These are phyloP conservation scores for Sistotremastrum niveocremeum DNA, from an alignment of 768 basidiomycete species.

Conservation along the genomic window DNA sequence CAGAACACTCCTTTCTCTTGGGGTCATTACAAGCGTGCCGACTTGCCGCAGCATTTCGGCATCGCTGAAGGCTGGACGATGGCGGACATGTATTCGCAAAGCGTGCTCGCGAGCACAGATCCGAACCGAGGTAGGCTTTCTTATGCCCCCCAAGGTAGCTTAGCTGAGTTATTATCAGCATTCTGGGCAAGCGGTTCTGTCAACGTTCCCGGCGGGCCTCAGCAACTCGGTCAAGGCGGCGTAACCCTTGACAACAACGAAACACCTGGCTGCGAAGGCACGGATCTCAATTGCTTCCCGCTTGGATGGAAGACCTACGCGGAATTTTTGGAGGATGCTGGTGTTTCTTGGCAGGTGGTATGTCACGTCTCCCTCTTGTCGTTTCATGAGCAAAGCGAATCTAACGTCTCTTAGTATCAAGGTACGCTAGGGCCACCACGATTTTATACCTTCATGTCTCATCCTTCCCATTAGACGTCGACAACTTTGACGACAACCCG, in stretches of 20 bases:
- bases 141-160: background rate
- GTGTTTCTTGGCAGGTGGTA: constrained; percentile 5
- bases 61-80: constrained; percentile 8
- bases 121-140: constrained; percentile 4
- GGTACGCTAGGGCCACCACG: background rate
- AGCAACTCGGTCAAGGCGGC: constrained; percentile 2
- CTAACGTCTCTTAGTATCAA: constrained; percentile 1
- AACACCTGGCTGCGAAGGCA: constrained; percentile 1
- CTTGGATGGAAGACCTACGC: constrained; percentile 4
- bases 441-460: background rate
- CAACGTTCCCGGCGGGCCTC: constrained; percentile 7
- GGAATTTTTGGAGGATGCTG: constrained; percentile 4
- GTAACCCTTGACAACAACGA: constrained; percentile 7
- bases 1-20: constrained; percentile 4
- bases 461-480: background rate
- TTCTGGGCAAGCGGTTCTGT: constrained; percentile 6
- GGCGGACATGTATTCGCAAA: constrained; percentile 8
- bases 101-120: constrained; percentile 5
- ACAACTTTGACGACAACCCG: constrained; percentile 6
- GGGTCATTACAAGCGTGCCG: constrained; percentile 6
- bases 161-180: background rate
- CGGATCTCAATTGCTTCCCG: constrained; percentile 6
- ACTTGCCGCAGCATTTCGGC: constrained; percentile 7
- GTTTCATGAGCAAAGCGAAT: no score
- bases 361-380: background rate